A percentile compares a stretch with the other conserved stretches of the same genome.
phyloP scores from a whole-genome alignment of 2,329 filamentous ascomycete genomes.

The Phialocephala sp. region DNA sequence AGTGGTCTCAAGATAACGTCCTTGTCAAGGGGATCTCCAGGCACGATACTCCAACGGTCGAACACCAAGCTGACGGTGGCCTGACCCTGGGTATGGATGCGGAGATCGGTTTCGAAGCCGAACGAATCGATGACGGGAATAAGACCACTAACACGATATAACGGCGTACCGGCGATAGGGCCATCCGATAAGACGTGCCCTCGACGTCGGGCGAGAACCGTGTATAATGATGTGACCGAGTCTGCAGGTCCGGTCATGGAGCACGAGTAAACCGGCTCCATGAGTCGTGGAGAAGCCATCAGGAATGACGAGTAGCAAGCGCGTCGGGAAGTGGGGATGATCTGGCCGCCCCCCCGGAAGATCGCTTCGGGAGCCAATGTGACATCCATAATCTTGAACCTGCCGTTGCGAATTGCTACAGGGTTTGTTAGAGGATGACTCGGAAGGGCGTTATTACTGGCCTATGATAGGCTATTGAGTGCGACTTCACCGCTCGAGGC shows the following conservation, averaged over 20 bases:
- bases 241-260: conserved; percentile 93
- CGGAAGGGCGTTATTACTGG: conserved; percentile 24
- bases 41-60: conserved; percentile 94
- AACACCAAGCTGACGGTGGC: conserved; percentile 92
- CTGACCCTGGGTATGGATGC: conserved; percentile 94
- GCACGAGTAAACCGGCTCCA: conserved; percentile 95
- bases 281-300: conserved; percentile 93
- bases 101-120: conserved; percentile 95
- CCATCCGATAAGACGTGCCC: conserved; percentile 95
- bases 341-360: conserved; percentile 92
- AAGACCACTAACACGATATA: conserved; percentile 89
- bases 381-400: conserved; percentile 95
- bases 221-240: conserved; percentile 88
- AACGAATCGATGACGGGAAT: conserved; percentile 97
- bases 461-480: conserved; percentile 30
- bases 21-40: conserved; percentile 91
- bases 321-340: conserved; percentile 91
- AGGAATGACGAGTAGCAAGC: conserved; percentile 96
- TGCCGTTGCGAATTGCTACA: conserved; percentile 91
- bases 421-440: conserved; percentile 41
- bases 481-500: conserved; percentile 1
- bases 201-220: conserved; percentile 83
- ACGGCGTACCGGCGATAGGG: conserved; percentile 89
- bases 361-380: conserved; percentile 88
- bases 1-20: conserved; percentile 82